Evolutionary conservation across 768 basidiomycete species (phyloP), one percentile per base, ranked within the genome.

Genomic region (Sporobolomyces phaffii): DNA sequence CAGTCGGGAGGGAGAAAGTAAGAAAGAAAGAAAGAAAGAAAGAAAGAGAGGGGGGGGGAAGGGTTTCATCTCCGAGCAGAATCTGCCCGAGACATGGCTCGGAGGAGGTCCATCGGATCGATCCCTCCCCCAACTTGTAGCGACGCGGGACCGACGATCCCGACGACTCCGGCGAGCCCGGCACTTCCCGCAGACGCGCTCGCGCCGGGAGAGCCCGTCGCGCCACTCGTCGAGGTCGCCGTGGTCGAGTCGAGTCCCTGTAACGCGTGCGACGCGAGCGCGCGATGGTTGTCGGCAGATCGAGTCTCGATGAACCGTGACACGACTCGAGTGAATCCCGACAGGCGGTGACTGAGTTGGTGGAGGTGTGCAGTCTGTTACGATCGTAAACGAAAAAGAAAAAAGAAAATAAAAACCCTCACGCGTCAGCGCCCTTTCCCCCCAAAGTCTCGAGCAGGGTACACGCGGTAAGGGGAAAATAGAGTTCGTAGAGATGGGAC

Each of bases 81-180:
- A 17, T 65, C 64, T 5, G 64, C 36, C 18, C 43, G n/a, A 26
- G 64, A 60, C 33, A 69, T 62, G 11, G 67, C 67, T 20, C 67
- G 49, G 36, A 69, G 28, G 44, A 69, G 33, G 5, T 69, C 67
- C 9, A 62, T 26, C 34, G 50, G 36, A 20, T 69, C 67, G 43
- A 69, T 34, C 20, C 29, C 48, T n/a, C 51, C 56, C 20, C 11
- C 13, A 26, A 8, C 20, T 9, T 5, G 22, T n/a, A n/a, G n/a
- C 1, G 28, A 2, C 4, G 49, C 36, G 17, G 18, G 14, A 3
- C 48, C 61, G 15, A 9, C 49, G n/a, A 31, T 14, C 13, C 24
- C 38, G 26, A 22, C 49, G 50, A 44, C 3, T 31, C 47, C n/a
- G 26, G 28, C 33, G 34, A 49, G 18, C 22, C 58, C 24, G 28